Evolutionary conservation across 2,329 filamentous ascomycete genomes (phyloP).

Genomic region (Talaromyces islandicus): DNA sequence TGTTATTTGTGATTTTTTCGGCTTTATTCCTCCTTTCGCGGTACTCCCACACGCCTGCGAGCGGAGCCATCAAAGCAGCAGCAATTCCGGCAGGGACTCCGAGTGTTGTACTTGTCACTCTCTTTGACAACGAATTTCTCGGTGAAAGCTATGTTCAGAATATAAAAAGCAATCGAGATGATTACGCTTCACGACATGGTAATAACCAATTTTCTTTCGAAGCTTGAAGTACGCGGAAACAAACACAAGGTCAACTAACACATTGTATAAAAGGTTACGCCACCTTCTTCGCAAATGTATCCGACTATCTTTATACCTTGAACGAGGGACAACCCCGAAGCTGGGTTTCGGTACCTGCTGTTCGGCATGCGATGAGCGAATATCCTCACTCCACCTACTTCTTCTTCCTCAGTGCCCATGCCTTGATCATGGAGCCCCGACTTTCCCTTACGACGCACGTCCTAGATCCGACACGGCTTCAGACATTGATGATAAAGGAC

Average conservation of each 20-base stretch:
- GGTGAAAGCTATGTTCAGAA: slow-evolving; percentile 63
- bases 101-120: slow-evolving; percentile 72
- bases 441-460: slow-evolving; percentile 66
- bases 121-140: slow-evolving; percentile 63
- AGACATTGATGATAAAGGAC: slow-evolving; percentile 77
- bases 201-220: slow-evolving; percentile 24
- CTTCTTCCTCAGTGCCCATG: slow-evolving; percentile 80
- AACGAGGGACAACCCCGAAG: slow-evolving; percentile 34
- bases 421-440: slow-evolving; percentile 80
- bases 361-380: slow-evolving; percentile 80
- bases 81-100: slow-evolving; percentile 30
- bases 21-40: slow-evolving; percentile 29
- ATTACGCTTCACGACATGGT: slow-evolving; percentile 86
- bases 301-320: slow-evolving; percentile 57
- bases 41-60: slow-evolving; percentile 23
- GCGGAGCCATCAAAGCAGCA: slow-evolving; percentile 15
- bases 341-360: slow-evolving; percentile 68
- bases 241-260: neutral
- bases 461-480: slow-evolving; percentile 60
- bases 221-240: neutral
- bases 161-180: slow-evolving; percentile 73
- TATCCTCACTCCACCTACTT: slow-evolving; percentile 73
- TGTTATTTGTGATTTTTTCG: slow-evolving; percentile 34
- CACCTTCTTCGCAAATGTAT: slow-evolving; percentile 72
- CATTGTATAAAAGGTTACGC: slow-evolving; percentile 62